Percentiles rank a stretch among this genome's conserved stretches.
These are phyloP conservation scores for Racocetra persica DNA, from an alignment of 371 early-diverging fungal genomes.

Conservation along the genomic window DNA sequence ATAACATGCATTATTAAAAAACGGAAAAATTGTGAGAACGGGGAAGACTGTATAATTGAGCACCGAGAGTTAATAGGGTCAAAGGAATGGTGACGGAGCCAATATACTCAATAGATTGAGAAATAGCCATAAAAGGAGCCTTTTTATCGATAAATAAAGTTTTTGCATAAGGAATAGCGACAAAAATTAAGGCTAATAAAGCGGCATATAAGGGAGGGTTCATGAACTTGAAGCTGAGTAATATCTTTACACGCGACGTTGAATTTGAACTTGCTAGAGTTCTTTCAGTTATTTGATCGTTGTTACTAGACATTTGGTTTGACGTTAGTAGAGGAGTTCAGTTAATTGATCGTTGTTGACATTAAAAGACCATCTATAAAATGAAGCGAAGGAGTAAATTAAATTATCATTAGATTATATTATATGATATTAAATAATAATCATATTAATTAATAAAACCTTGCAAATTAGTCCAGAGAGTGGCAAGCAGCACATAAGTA, in stretches of 20 bases:
- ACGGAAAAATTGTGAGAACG: not conserved
- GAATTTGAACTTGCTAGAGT: not conserved
- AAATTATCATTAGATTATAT: not conserved
- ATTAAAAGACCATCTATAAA: slow-evolving; percentile 45
- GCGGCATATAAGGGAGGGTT: slow-evolving; percentile 45
- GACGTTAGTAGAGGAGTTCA: too few species aligned
- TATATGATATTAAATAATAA: too few species aligned
- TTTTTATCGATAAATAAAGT: slow-evolving; percentile 23
- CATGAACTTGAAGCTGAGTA: slow-evolving; percentile 3
- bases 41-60: slow-evolving; percentile 41
- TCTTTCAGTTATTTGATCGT: not conserved
- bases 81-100: slow-evolving; percentile 35
- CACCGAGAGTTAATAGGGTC: slow-evolving; percentile 40
- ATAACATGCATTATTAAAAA: slow-evolving; percentile 37
- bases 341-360: not conserved
- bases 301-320: too few species aligned
- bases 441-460: too few species aligned
- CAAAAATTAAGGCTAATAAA: slow-evolving; percentile 26
- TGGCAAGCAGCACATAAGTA: slow-evolving; percentile 56
- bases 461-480: slow-evolving; percentile 54
- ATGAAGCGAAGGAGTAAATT: not conserved
- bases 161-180: slow-evolving; percentile 34
- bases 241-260: not conserved
- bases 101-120: slow-evolving; percentile 18
- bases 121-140: not conserved